Evolutionary conservation across 805 yeast genomes (phyloP), one percentile per base, ranked within the genome.

Genomic region (Ogataea polymorpha): DNA sequence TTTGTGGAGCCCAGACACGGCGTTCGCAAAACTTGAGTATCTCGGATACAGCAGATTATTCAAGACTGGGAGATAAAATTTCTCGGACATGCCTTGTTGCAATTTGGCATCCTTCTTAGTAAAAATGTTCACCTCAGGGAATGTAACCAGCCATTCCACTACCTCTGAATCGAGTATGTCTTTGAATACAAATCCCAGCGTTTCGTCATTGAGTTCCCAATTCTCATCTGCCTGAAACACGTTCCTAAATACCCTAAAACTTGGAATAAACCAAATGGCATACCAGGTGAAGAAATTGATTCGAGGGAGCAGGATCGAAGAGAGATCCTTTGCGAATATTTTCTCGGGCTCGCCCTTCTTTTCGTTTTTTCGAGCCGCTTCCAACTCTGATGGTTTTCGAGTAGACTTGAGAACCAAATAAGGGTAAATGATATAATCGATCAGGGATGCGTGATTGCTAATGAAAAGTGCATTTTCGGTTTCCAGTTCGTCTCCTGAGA

Each of bases 111-210:
- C 70, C 26, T 72, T 72, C 9, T 72, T 66, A 0, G 80, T 75
- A 59, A 77, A 74, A 6, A 84, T 75, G 53, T 84, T 85, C 4
- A 86, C 96, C 61, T 90, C 97, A 0, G 97, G 97, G 50, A 89
- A 89, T 7, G 86, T 48, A 0, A 81, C 79, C 0, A 88, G 51
- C 86, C 95, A 80, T 49, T 59, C 53, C 5, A 41, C 68, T n/a
- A 51, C 56, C 25, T 59, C 69, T 2, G 70, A 67, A n/a, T 47
- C 51, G 4, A 67, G 23, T 15, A 71, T 52, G 15, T 58, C 53
- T 7, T 59, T 58, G 44, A 76, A 74, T 17, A 68, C 55, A 3
- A 51, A 42, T 3, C 37, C 57, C 39, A 42, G 55, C 48, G 54
- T 59, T 39, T 56, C 59, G 24, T 62, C 45, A 50, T 73, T 75